Evolutionary conservation across 2,329 filamentous ascomycete genomes (phyloP).

Genomic region (Phymatotrichopsis omnivora): DNA sequence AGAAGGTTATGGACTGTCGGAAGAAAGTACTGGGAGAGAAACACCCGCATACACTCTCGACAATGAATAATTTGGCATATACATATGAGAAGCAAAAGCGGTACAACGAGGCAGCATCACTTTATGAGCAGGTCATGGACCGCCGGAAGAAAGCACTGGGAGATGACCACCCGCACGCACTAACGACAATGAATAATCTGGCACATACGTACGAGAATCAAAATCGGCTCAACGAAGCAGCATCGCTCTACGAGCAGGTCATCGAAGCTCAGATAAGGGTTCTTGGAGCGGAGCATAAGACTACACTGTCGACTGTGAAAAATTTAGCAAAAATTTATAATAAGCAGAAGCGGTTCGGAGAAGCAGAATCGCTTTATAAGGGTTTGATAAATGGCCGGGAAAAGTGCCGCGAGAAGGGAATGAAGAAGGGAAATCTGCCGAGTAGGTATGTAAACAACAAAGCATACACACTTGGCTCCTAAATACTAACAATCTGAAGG

Average conservation of each 20-base stretch:
- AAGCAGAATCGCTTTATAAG: no score
- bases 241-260: constrained; percentile 14
- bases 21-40: constrained; percentile 1
- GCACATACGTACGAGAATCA: constrained; percentile 1
- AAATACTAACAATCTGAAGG: no score
- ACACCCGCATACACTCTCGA: constrained; percentile 3
- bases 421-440: no score
- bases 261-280: background rate
- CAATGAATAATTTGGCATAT: constrained; percentile 9
- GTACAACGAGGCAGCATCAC: constrained; percentile 11
- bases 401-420: no score
- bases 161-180: constrained; percentile 11
- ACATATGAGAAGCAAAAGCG: constrained; percentile 6
- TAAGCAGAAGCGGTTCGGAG: constrained; percentile 8
- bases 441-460: no score
- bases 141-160: constrained; percentile 7
- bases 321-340: constrained; percentile 4
- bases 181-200: constrained; percentile 4
- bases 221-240: constrained; percentile 24
- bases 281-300: constrained; percentile 23
- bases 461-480: no score
- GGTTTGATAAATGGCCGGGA: no score
- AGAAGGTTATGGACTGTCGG: background rate
- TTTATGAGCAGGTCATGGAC: constrained; percentile 4
- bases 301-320: constrained; percentile 17